A percentile compares a stretch with the other conserved stretches of the same genome.
Conservation (phyloP, 345 rosid species). For the Ceriops tagal region DNA sequence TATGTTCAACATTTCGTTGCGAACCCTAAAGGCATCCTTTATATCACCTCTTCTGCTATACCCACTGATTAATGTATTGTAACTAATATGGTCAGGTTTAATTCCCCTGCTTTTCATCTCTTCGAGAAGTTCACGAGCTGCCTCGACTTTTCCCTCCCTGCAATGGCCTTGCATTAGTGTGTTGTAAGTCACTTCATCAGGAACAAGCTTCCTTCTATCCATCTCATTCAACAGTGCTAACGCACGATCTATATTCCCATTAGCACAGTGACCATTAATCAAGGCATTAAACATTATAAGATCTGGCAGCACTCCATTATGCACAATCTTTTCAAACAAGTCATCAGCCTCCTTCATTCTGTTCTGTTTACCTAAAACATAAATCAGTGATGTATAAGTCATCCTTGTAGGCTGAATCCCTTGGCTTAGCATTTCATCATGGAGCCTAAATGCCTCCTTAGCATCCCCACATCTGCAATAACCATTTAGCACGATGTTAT, state of each 20-base stretch:
- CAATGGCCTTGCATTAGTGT: slow-evolving; percentile 83
- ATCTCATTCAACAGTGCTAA: slow-evolving; percentile 62
- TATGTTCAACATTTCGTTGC: slow-evolving; percentile 81
- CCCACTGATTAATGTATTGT: slow-evolving; percentile 84
- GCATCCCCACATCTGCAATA: slow-evolving; percentile 68
- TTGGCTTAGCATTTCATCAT: slow-evolving; percentile 57
- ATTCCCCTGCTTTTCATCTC: slow-evolving; percentile 82
- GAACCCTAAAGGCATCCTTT: slow-evolving; percentile 66
- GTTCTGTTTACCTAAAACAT: slow-evolving; percentile 55
- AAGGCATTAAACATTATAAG: slow-evolving; percentile 69
- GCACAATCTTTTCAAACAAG: slow-evolving; percentile 54
- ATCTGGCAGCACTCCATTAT: slow-evolving; percentile 51
- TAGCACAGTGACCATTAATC: slow-evolving; percentile 75
- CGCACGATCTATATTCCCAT: slow-evolving; percentile 62
- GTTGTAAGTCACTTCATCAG: slow-evolving; percentile 90
- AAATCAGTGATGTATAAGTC: slow-evolving; percentile 79
- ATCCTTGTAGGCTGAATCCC: slow-evolving; percentile 62
- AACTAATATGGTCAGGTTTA: slow-evolving; percentile 75
- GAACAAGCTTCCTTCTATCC: slow-evolving; percentile 58
- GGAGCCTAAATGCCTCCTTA: slow-evolving; percentile 61
- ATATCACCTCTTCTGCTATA: slow-evolving; percentile 79
- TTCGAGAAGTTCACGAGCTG: slow-evolving; percentile 78
- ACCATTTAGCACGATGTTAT: slow-evolving; percentile 82
- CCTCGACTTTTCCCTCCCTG: slow-evolving; percentile 73
- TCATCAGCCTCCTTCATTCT: slow-evolving; percentile 72